Evolutionary conservation across 2,329 filamentous ascomycete species (phyloP), one percentile per base, ranked within the genome.

Genomic region (Colletotrichum paranaense): DNA sequence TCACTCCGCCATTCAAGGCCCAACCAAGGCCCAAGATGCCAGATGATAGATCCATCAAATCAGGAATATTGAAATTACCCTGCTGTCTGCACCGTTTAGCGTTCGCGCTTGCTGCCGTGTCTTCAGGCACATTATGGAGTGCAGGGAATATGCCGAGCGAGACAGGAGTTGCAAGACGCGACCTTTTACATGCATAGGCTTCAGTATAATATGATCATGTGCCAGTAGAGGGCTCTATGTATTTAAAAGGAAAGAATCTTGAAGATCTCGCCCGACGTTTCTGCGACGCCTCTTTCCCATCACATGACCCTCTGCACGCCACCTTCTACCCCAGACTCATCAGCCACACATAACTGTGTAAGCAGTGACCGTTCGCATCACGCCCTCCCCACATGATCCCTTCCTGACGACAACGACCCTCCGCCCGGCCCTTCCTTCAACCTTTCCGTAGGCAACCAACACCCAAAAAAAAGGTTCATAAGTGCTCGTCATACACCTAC

Each of bases 321-420:
- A 70, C 70, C 60, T 22, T 16, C 14, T 73, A 70, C 71, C 67
- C 71, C 67, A 62, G 60, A 62, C 69, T 58, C 42, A 53, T 53
- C 66, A 60, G 55, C 66, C 59, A 63, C 32, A 59, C 8, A 24
- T n/a, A 26, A 14, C 14, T 64, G 46, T 12, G 11, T 52, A 52
- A 52, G 46, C 30, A 63, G 62, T 70, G 62, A 57, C 53, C 55
- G 59, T 49, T 69, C 66, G 42, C 66, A 73, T 69, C 70, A 65
- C 26, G 46, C 62, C 30, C 58, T 70, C 70, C 67, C 70, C 71
- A 73, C 71, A 70, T 70, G 67, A 73, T 70, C 46, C 62, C 52
- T 32, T 57, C 14, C 67, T 73, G 71, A 73, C 67, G 70, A 73
- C 70, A 11, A 72, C 60, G 55, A 73, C 60, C 55, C 69, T 9